Base-by-base conservation (phyloP, 306 rosid genomes). In the Ormosia emarginata region DNA sequence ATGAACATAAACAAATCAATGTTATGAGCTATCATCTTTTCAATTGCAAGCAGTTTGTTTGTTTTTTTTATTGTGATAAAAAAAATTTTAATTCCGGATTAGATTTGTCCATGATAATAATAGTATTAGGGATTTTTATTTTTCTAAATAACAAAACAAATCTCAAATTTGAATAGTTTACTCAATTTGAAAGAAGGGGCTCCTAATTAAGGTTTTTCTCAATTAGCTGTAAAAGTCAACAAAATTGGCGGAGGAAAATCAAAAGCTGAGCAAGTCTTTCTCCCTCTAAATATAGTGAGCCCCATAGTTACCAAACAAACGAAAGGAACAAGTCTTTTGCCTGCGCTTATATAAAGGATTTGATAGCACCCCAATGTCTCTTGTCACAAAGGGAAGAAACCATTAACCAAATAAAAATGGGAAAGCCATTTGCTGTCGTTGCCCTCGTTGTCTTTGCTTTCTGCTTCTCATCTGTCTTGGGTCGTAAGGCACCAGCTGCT, bases 401-500 rank as follows among this genome's bases (percentile, higher is more conserved):
- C 56, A 52, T 29, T 18, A 17, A 50, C 14, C 11, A 2, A 43
- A 47, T 7, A n/a, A 83, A 83, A 64, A 89, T 89, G 90, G 88
- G 68, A 40, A 70, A 32, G 75, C 40, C 80, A 43, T 17, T 71
- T 56, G 67, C 59, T 2, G 50, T 84, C 8, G 74, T 64, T 8
- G 84, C 85, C 32, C 73, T 85, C 58, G 0, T 89, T 64, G 66
- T 75, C 9, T 71, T 52, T 34, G 70, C 83, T 9, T 47, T 75
- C 7, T 87, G 87, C 83, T 64, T 85, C 63, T 71, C 85, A 11
- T 79, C 85, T 33, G 63, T 12, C n/a, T 67, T 77, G 3, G 71
- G 67, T 34, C 79, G 77, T 4, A 17, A 17, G 0, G 8, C 53
- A 9, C 71, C 79, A 2, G 4, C 0, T 3, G 24, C 0, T 4